Evolutionary conservation across 2,329 filamentous ascomycete genomes (phyloP).

Genomic region (Xylaria digitata): DNA sequence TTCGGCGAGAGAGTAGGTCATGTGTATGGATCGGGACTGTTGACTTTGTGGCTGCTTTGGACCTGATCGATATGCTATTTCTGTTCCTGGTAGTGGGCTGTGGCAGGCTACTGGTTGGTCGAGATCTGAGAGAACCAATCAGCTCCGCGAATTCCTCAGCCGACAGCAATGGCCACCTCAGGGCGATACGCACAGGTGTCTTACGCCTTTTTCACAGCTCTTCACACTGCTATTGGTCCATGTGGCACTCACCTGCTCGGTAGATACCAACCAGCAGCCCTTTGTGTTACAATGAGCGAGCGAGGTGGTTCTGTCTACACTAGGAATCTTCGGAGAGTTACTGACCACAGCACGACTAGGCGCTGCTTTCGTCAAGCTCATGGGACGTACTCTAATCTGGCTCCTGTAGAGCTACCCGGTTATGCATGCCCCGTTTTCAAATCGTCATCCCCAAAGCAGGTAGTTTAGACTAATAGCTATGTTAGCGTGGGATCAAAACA

Average conservation of each 20-base stretch:
- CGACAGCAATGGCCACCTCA: constrained; percentile 36
- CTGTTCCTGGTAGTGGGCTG: constrained; percentile 34
- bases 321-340: constrained; percentile 13
- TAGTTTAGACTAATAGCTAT: constrained; percentile 12
- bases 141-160: constrained; percentile 35
- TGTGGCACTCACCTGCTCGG: constrained; percentile 17
- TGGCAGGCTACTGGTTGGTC: constrained; percentile 24
- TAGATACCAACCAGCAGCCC: constrained; percentile 16
- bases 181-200: constrained; percentile 37
- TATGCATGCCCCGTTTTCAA: constrained; percentile 5
- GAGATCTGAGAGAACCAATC: constrained; percentile 44
- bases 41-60: constrained; percentile 23
- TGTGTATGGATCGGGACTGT: constrained; percentile 5
- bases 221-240: constrained; percentile 42
- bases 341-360: constrained; percentile 4
- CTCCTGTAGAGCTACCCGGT: background rate
- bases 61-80: constrained; percentile 45
- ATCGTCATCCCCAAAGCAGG: constrained; percentile 5
- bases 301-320: constrained; percentile 22
- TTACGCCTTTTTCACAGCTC: constrained; percentile 31
- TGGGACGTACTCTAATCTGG: constrained; percentile 13
- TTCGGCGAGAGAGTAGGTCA: constrained; percentile 31
- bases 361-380: constrained; percentile 15
- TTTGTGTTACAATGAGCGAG: constrained; percentile 26
- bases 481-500: constrained; percentile 4